Evolutionary conservation across 768 basidiomycete species (phyloP).

Genomic region (Cystobasidium tubakii): DNA sequence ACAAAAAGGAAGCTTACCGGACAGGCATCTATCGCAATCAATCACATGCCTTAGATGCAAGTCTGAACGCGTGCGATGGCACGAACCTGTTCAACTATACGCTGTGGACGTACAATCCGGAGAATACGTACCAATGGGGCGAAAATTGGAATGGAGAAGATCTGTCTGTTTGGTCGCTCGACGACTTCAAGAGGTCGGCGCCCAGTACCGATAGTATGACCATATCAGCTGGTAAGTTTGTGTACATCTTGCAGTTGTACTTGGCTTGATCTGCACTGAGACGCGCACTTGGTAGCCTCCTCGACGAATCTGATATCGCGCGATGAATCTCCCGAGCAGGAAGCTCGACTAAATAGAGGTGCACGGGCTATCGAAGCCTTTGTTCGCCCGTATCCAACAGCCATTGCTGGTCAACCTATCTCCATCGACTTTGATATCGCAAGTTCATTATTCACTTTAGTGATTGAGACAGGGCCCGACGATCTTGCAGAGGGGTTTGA

Average conservation of each 20-base stretch:
- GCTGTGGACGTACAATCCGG: constrained; percentile 53
- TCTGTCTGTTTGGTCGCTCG: constrained; percentile 74
- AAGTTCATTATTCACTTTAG: constrained; percentile 65
- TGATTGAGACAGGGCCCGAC: constrained; percentile 59
- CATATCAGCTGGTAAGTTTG: not conserved
- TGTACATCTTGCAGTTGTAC: not conserved
- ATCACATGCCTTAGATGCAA: constrained; percentile 50
- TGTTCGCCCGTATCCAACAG: constrained; percentile 71
- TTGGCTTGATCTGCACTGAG: not conserved
- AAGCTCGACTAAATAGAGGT: constrained; percentile 63
- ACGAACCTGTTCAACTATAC: constrained; percentile 51
- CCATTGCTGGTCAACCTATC: constrained; percentile 63
- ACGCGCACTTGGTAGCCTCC: not conserved
- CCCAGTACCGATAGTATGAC: not conserved
- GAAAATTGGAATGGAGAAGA: constrained; percentile 98
- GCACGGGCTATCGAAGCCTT: constrained; percentile 79
- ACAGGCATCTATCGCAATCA: constrained; percentile 64
- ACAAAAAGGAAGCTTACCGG: constrained; percentile 72
- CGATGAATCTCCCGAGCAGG: not conserved
- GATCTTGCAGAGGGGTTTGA: constrained; percentile 54
- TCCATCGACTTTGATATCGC: constrained; percentile 70
- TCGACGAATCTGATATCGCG: constrained; percentile 1
- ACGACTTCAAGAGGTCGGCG: constrained; percentile 54
- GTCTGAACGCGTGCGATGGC: constrained; percentile 52
- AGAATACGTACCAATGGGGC: constrained; percentile 79